Evolutionary conservation across 352 stramenopile genomes (phyloP).

Genomic region (Hyaloperonospora arabidopsidis): DNA sequence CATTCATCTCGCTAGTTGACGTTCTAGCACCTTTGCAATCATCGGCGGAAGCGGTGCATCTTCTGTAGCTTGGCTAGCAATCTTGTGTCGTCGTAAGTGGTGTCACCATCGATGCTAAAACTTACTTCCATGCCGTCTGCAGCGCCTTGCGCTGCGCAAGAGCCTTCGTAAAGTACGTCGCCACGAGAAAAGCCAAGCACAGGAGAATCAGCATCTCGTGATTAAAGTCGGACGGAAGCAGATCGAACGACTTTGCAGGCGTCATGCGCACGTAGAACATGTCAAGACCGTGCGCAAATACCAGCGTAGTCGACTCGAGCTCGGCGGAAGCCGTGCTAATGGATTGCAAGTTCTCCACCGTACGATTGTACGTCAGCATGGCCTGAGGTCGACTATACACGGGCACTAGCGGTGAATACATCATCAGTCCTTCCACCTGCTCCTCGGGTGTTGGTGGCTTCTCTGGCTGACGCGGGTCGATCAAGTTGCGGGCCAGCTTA

Average conservation of each 20-base stretch:
- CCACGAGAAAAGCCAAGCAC: constrained; percentile 79
- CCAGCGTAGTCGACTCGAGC: constrained; percentile 92
- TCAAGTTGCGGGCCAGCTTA: constrained; percentile 86
- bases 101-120: too few relatives aligned
- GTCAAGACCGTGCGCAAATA: constrained; percentile 90
- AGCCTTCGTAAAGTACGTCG: constrained; percentile 55
- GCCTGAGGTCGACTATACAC: constrained; percentile 76
- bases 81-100: constrained; percentile 1
- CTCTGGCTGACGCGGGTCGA: constrained; percentile 92
- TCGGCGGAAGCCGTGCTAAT: constrained; percentile 72
- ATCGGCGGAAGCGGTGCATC: constrained; percentile 5
- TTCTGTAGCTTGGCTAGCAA: constrained; percentile 6
- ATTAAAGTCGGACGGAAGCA: constrained; percentile 94
- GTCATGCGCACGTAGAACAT: constrained; percentile 91
- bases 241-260: constrained; percentile 92
- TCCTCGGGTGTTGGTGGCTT: constrained; percentile 83
- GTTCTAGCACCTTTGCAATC: constrained; percentile 7
- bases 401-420: constrained; percentile 88
- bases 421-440: constrained; percentile 70
- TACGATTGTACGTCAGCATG: constrained; percentile 90
- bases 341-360: constrained; percentile 64
- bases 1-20: background rate
- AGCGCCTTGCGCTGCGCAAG: constrained; percentile 71
- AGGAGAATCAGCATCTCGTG: constrained; percentile 89
- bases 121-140: constrained; percentile 73